Percentiles rank a stretch among this genome's conserved stretches.
phyloP scores from a whole-genome alignment of 2,329 filamentous ascomycete genomes.

The Cercospora zeae-maydis region DNA sequence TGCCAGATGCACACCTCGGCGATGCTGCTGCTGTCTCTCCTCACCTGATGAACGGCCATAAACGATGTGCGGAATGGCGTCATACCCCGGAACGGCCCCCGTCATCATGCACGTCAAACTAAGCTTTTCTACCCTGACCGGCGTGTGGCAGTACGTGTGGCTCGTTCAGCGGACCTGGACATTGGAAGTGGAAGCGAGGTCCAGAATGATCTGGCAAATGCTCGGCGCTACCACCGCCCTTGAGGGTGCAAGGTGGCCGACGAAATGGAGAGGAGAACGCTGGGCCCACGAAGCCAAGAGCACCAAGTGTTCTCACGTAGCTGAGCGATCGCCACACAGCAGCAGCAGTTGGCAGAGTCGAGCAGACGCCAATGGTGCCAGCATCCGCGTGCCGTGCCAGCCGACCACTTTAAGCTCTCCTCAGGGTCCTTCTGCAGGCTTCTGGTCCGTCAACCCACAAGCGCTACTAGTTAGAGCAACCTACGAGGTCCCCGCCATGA shows the following conservation, averaged over 20 bases:
- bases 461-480: constrained; percentile 9
- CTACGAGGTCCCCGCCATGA: constrained; percentile 10
- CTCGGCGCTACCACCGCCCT: constrained; percentile 6
- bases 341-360: too few species aligned
- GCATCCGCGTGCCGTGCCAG: constrained; percentile 21
- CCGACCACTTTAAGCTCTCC: constrained; percentile 16
- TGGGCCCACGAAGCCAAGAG: constrained; percentile 14
- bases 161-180: not conserved
- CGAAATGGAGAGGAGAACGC: not conserved
- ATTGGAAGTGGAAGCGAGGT: not conserved
- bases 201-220: not conserved
- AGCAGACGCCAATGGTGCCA: constrained; percentile 12
- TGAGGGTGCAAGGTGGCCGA: not conserved
- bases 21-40: not conserved
- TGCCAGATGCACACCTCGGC: not conserved
- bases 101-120: constrained; percentile 6
- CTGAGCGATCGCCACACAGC: constrained; percentile 18
- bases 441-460: not conserved
- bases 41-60: too few species aligned
- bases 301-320: constrained; percentile 8
- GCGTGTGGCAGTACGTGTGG: constrained; percentile 6
- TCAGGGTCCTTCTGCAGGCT: constrained; percentile 14
- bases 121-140: constrained; percentile 9
- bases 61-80: constrained; percentile 1
- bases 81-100: not conserved